Conservation (phyloP, 1,284 basidiomycete species). For the Ustilago nuda region DNA sequence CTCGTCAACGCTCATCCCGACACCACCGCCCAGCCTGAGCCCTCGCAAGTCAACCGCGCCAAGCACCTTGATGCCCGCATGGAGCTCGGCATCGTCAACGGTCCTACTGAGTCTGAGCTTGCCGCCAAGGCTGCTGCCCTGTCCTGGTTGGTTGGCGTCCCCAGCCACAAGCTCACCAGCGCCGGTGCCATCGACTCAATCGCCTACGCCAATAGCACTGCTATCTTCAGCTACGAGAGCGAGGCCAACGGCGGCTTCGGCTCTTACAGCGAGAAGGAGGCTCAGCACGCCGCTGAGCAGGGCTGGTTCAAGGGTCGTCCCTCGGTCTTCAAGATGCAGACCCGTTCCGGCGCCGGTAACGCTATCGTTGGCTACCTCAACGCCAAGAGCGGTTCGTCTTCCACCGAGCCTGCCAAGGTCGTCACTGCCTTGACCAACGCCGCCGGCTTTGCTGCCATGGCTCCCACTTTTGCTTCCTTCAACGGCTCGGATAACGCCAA, state of each 20-base stretch:
- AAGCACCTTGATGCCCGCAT: conserved; percentile 52
- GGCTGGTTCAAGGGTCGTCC: conserved; percentile 54
- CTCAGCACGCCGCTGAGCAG: conserved; percentile 36
- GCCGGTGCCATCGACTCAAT: conserved; percentile 62
- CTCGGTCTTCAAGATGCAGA: conserved; percentile 67
- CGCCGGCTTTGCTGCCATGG: conserved; percentile 63
- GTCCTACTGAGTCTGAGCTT: conserved; percentile 45
- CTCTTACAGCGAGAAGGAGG: conserved; percentile 60
- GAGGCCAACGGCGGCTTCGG: conserved; percentile 63
- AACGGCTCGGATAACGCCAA: conserved; percentile 47
- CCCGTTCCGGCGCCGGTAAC: conserved; percentile 75
- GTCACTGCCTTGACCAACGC: conserved; percentile 67
- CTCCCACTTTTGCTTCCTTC: conserved; percentile 61
- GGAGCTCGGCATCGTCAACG: conserved; percentile 51
- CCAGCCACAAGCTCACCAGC: conserved; percentile 50
- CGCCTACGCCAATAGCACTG: conserved; percentile 61
- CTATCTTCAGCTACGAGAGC: conserved; percentile 68
- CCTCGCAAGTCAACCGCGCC: conserved; percentile 49
- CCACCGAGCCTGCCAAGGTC: conserved; percentile 44
- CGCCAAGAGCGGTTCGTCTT: conserved; percentile 47
- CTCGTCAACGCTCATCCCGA: conserved; percentile 52
- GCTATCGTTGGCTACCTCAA: conserved; percentile 66
- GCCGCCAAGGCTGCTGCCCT: conserved; percentile 44
- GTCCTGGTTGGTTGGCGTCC: conserved; percentile 59
- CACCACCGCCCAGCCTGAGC: conserved; percentile 46